phyloP scores from a whole-genome alignment of 129 eudicot genomes.

The Flaveria sonorensis region DNA sequence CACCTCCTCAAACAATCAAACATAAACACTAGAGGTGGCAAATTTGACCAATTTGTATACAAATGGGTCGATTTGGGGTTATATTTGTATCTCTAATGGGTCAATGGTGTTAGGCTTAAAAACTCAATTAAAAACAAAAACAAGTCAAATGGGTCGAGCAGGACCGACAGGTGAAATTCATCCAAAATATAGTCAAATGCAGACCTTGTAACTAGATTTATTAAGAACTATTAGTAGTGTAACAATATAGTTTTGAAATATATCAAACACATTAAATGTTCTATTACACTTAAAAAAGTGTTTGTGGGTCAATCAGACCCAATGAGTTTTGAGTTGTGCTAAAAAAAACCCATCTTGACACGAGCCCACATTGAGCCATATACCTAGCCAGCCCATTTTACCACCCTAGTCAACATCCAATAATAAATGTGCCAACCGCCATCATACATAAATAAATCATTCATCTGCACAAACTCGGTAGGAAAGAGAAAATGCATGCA shows the following conservation, averaged over 20 bases:
- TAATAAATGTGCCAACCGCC: neutral
- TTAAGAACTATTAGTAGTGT: neutral
- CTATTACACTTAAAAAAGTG: neutral
- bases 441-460: constrained; percentile 6
- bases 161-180: neutral
- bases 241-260: neutral
- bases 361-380: neutral
- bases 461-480: constrained; percentile 5
- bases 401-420: constrained; percentile 6
- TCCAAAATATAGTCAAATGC: constrained; percentile 8
- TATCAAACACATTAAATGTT: neutral
- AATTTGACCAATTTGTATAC: neutral
- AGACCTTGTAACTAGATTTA: neutral
- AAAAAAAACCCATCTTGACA: neutral
- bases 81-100: neutral
- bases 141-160: neutral
- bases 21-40: neutral
- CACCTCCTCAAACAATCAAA: constrained; percentile 6
- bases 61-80: neutral
- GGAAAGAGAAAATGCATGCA: constrained; percentile 6
- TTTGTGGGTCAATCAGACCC: neutral
- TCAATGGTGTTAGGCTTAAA: neutral
- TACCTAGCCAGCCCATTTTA: neutral
- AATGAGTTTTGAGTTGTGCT: neutral
- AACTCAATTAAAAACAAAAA: neutral